phyloP scores from a whole-genome alignment of 202 grass and related monocot genomes.

The Cymbopogon flexuosus region DNA sequence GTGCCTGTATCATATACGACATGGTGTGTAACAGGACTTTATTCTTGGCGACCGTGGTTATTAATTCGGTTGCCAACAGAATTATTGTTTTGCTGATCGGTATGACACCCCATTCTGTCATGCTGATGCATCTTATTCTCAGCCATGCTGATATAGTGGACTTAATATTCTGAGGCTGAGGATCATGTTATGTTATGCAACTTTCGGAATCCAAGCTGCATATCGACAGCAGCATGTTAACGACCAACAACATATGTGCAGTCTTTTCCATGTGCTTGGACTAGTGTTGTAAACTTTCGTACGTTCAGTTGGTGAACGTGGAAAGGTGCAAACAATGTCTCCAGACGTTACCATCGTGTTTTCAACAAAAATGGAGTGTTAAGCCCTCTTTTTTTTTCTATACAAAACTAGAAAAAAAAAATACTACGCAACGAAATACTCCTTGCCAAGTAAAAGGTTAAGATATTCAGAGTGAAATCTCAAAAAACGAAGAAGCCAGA shows the following conservation, averaged over 20 bases:
- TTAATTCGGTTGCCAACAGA: neutral
- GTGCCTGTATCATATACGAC: neutral
- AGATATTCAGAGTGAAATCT: neutral
- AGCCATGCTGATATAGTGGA: neutral
- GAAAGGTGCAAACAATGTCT: neutral
- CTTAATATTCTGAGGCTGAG: neutral
- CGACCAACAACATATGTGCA: too few relatives aligned
- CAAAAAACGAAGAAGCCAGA: too few relatives aligned
- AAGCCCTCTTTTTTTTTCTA: neutral
- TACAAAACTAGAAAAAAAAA: neutral
- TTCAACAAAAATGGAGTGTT: neutral
- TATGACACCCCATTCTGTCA: neutral
- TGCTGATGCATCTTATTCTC: neutral
- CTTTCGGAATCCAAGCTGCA: neutral
- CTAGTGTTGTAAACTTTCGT: neutral
- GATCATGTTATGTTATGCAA: neutral
- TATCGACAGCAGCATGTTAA: neutral
- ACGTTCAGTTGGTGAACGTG: too few relatives aligned
- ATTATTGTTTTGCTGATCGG: neutral
- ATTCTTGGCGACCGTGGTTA: neutral
- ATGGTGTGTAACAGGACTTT: neutral
- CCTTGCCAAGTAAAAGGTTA: too few relatives aligned
- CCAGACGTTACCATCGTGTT: neutral
- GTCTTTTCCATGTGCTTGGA: neutral
- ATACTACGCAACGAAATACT: neutral